Base-by-base conservation (phyloP, 768 basidiomycete species). In the Mycena epipterygia region DNA sequence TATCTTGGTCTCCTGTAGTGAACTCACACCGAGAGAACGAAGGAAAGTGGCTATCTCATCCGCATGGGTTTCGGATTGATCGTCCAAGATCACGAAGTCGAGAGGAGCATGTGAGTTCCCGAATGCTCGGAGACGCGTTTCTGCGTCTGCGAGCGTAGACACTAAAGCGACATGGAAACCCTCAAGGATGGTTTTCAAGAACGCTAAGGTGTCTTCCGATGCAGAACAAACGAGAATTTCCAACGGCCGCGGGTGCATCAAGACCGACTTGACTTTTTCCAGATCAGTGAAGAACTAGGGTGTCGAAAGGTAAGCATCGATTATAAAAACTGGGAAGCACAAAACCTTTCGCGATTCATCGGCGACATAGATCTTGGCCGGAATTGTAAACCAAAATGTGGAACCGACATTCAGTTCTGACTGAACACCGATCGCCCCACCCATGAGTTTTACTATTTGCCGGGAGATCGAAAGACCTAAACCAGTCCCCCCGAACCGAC, bases 401-500 rank as follows among this genome's bases (percentile, higher is more conserved):
- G 91, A 92, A 4, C 93, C 92, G 52, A 85, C 81, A 60, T 88
- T 87, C 14, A 89, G 81, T 71, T 91, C 88, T 1, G 91, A 93
- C 21, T 88, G 83, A 11, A 93, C 91, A 13, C 90, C 91, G 58
- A 94, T 93, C 6, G 86, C 88, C 25, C 93, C 93, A 23, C 90
- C 89, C 88, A 93, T 90, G n/a, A 93, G 85, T 74, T 91, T 91
- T 52, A 93, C 91, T 37, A 94, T 81, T 72, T 92, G 90, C 17
- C 91, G 87, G 11, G 91, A 93, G 72, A 94, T 94, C 8, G 90
- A 92, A 27, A 93, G 80, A 23, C 93, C 93, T 12, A 94, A 78
- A 13, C 93, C 93, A n/a, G 92, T 93, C 3, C 93, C 93, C 52
- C 93, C 93, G 75, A 92, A 93, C 9, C 89, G 86, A 30, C 92